Evolutionary conservation across 495 filamentous ascomycete species (phyloP).

Genomic region (Aspergillus saccharolyticus): DNA sequence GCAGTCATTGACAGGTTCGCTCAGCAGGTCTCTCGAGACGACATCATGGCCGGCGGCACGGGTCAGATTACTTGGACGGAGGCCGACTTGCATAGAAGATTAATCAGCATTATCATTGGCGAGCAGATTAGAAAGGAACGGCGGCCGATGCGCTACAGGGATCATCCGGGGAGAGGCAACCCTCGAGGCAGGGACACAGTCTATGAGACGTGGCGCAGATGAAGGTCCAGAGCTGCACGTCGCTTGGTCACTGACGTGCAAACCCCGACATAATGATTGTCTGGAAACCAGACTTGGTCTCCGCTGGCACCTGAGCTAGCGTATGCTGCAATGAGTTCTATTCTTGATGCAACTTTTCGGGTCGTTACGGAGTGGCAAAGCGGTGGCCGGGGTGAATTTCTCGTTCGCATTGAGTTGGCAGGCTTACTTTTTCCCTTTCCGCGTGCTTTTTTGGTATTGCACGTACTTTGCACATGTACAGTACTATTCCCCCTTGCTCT

Average conservation of each 20-base stretch:
- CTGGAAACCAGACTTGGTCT: conserved; percentile 2
- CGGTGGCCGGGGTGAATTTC: conserved; percentile 10
- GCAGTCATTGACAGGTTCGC: conserved; percentile 43
- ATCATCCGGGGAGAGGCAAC: not conserved
- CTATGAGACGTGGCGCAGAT: conserved; percentile 30
- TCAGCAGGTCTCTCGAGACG: conserved; percentile 34
- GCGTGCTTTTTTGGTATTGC: conserved; percentile 12
- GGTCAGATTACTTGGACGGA: conserved; percentile 44
- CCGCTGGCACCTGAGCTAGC: not conserved
- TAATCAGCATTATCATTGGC: conserved; percentile 47
- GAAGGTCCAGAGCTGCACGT: conserved; percentile 1
- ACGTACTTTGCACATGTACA: conserved; percentile 13
- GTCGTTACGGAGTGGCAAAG: conserved; percentile 14
- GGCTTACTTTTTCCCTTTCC: conserved; percentile 12
- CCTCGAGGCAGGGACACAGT: conserved; percentile 20
- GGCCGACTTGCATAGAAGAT: conserved; percentile 40
- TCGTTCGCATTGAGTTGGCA: conserved; percentile 13
- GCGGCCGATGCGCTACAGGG: conserved; percentile 21
- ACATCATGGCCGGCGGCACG: conserved; percentile 35
- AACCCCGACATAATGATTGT: not conserved
- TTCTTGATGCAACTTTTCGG: conserved; percentile 16
- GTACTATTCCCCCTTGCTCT: conserved; percentile 13
- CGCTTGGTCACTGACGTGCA: conserved; percentile 1
- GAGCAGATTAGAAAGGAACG: conserved; percentile 41
- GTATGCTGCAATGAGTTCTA: conserved; percentile 5